Percentiles rank a stretch among this genome's conserved stretches.
Evolutionary conservation across 1,139 yeast genomes (phyloP).

Genomic region (Yamadazyma taylorii): DNA sequence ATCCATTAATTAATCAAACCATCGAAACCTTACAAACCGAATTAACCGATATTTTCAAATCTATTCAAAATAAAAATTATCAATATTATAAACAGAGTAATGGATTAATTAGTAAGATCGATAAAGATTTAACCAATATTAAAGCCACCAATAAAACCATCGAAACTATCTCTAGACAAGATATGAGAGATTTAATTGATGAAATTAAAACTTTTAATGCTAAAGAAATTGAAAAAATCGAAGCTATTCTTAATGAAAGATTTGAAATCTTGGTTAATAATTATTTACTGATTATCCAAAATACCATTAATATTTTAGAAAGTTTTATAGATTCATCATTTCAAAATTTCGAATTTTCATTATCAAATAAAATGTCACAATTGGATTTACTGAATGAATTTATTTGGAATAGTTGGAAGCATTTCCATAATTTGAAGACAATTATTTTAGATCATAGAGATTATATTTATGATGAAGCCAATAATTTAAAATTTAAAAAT

Average conservation of each 20-base stretch:
- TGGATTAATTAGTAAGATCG: slow-evolving; percentile 46
- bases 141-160: slow-evolving; percentile 36
- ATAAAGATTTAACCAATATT: slow-evolving; percentile 48
- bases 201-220: slow-evolving; percentile 37
- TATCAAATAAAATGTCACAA: slow-evolving; percentile 32
- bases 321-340: slow-evolving; percentile 70
- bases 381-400: slow-evolving; percentile 30
- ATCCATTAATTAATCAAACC: slow-evolving; percentile 32
- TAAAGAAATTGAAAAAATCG: slow-evolving; percentile 30
- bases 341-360: slow-evolving; percentile 48
- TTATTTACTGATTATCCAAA: slow-evolving; percentile 49
- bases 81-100: slow-evolving; percentile 47
- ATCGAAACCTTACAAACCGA: slow-evolving; percentile 34
- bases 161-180: slow-evolving; percentile 52
- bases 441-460: slow-evolving; percentile 57
- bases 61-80: slow-evolving; percentile 43
- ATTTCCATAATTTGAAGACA: slow-evolving; percentile 59
- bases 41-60: slow-evolving; percentile 41
- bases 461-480: slow-evolving; percentile 38
- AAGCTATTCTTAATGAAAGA: slow-evolving; percentile 33
- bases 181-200: slow-evolving; percentile 53
- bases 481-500: slow-evolving; percentile 10
- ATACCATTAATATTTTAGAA: slow-evolving; percentile 63
- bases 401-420: slow-evolving; percentile 69
- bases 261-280: slow-evolving; percentile 32